Conservation (phyloP, 2,329 filamentous ascomycete genomes). For the Ceratocystis albifundus region DNA sequence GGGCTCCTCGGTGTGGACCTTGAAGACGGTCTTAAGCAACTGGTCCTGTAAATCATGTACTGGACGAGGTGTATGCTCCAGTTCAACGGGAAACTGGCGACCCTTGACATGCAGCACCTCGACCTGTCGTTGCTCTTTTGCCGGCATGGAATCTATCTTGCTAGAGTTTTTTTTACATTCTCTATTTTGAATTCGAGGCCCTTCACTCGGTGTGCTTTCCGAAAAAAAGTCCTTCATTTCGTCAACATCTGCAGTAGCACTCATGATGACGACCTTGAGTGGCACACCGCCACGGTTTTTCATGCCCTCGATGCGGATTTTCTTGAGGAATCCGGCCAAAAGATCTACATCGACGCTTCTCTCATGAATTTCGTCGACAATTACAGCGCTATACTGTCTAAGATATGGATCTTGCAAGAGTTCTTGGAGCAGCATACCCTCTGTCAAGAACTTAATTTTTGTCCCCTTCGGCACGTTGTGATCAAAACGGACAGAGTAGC, state of each 20-base stretch:
- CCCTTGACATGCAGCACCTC: slow-evolving; percentile 56
- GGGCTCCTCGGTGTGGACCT: slow-evolving; percentile 76
- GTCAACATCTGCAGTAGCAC: slow-evolving; percentile 84
- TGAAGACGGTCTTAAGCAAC: slow-evolving; percentile 69
- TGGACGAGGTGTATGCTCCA: slow-evolving; percentile 60
- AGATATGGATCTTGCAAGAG: slow-evolving; percentile 75
- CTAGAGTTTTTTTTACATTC: not conserved
- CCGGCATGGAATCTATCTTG: too few relatives aligned
- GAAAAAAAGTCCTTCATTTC: slow-evolving; percentile 59
- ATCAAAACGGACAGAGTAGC: slow-evolving; percentile 92
- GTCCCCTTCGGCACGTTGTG: slow-evolving; percentile 71
- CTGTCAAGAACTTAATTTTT: slow-evolving; percentile 84
- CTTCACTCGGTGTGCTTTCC: not conserved
- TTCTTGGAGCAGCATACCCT: slow-evolving; percentile 93
- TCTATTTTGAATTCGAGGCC: not conserved
- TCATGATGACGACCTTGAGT: slow-evolving; percentile 90
- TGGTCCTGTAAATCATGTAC: slow-evolving; percentile 73
- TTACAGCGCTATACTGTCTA: slow-evolving; percentile 72
- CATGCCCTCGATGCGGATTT: slow-evolving; percentile 53
- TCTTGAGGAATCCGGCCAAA: slow-evolving; percentile 75
- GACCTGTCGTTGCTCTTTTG: slow-evolving; percentile 17
- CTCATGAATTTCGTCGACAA: slow-evolving; percentile 97
- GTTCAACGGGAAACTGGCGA: slow-evolving; percentile 73
- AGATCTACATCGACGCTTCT: slow-evolving; percentile 89
- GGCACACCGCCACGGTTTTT: slow-evolving; percentile 58